These are phyloP conservation scores for Vaccinium darrowii DNA, from an alignment of 148 eudicot species.

Conservation along the genomic window DNA sequence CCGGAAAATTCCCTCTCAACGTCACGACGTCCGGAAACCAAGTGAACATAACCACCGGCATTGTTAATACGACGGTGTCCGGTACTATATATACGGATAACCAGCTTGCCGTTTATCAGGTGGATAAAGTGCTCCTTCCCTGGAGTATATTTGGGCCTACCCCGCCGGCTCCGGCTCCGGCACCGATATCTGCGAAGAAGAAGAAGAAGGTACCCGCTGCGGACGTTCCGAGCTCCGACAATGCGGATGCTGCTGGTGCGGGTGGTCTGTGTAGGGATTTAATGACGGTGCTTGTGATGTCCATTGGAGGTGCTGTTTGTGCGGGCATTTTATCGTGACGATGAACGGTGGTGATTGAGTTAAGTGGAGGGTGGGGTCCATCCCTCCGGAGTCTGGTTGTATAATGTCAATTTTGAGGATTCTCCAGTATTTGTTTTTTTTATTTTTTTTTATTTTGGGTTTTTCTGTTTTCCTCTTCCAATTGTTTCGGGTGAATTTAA, in stretches of 20 bases:
- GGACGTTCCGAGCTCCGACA: slow-evolving; percentile 25
- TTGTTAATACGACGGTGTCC: slow-evolving; percentile 58
- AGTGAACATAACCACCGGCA: slow-evolving; percentile 80
- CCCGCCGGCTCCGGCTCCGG: slow-evolving; percentile 61
- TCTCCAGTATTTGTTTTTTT: background rate
- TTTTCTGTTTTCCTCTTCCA: background rate
- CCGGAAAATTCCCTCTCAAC: slow-evolving; percentile 65
- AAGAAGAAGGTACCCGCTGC: slow-evolving; percentile 39
- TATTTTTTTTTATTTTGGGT: background rate
- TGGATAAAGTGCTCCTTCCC: slow-evolving; percentile 83
- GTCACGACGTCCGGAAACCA: slow-evolving; percentile 74
- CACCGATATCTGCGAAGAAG: slow-evolving; percentile 36
- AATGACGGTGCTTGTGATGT: slow-evolving; percentile 9
- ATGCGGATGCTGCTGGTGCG: slow-evolving; percentile 28
- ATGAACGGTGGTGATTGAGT: background rate
- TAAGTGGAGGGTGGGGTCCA: background rate
- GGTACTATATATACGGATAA: slow-evolving; percentile 59
- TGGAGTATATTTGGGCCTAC: slow-evolving; percentile 51
- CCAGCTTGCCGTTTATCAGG: slow-evolving; percentile 79
- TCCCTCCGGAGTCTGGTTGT: background rate
- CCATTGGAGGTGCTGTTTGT: background rate
- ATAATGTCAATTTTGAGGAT: slow-evolving; percentile 8
- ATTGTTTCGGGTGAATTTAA: background rate
- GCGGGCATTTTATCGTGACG: slow-evolving; percentile 27
- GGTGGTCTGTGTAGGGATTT: slow-evolving; percentile 11